These are phyloP conservation scores for Cephalotrichum gorgonifer DNA, from an alignment of 2,329 filamentous ascomycete genomes.

Conservation along the genomic window DNA sequence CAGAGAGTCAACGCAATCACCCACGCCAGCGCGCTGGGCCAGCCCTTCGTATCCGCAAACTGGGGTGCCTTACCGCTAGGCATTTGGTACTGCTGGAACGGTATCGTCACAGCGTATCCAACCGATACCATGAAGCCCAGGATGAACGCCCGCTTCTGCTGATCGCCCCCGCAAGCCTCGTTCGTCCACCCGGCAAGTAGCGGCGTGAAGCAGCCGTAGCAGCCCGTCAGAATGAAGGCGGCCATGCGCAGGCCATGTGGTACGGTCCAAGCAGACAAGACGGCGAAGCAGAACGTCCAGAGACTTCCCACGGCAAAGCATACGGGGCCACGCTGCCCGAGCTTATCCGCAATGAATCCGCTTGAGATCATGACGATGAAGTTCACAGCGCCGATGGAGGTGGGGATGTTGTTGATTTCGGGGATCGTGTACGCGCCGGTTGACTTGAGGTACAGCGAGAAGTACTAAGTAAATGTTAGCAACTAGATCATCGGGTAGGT, in stretches of 20 bases:
- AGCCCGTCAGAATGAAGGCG: conserved; percentile 26
- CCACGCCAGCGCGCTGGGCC: neutral
- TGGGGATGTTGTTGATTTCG: conserved; percentile 34
- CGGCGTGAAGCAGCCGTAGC: conserved; percentile 30
- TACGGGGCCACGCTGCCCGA: conserved; percentile 23
- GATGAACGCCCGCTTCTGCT: conserved; percentile 30
- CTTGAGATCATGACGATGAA: conserved; percentile 28
- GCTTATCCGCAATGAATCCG: conserved; percentile 23
- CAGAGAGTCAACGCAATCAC: neutral
- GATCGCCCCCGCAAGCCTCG: conserved; percentile 27
- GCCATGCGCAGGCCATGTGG: conserved; percentile 25
- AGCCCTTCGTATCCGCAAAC: neutral
- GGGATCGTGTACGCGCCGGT: conserved; percentile 22
- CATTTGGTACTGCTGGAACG: conserved; percentile 24
- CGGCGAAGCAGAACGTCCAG: conserved; percentile 22
- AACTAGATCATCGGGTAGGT: too few relatives aligned
- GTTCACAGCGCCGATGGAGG: conserved; percentile 29
- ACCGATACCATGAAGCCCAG: conserved; percentile 26
- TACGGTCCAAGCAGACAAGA: conserved; percentile 26
- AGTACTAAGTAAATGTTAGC: too few relatives aligned
- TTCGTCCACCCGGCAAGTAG: conserved; percentile 29
- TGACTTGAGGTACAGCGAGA: conserved; percentile 27
- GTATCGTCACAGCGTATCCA: conserved; percentile 24
- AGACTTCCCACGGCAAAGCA: conserved; percentile 23
- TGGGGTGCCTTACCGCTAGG: conserved; percentile 9